A percentile compares a stretch with the other conserved stretches of the same genome.
These are phyloP conservation scores for Aplosporella prunicola DNA, from an alignment of 2,329 filamentous ascomycete species.

Conservation along the genomic window DNA sequence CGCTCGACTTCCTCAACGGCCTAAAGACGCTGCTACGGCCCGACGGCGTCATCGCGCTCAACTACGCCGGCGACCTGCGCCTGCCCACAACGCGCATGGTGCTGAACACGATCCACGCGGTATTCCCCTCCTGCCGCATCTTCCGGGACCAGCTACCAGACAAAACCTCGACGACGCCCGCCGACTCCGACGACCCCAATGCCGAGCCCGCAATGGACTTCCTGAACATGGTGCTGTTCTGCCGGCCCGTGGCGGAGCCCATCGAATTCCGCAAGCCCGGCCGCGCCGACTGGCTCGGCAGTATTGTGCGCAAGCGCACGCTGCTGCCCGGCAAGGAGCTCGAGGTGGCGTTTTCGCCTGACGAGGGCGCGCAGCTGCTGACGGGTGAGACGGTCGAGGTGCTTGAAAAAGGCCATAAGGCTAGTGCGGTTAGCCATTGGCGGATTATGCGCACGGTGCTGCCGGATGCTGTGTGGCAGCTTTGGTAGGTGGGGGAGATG, in stretches of 20 bases:
- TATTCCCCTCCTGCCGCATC: conserved; percentile 84
- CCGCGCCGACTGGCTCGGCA: conserved; percentile 60
- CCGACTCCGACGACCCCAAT: conserved; percentile 23
- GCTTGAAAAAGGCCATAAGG: conserved; percentile 61
- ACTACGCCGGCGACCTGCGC: conserved; percentile 78
- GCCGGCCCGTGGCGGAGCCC: conserved; percentile 51
- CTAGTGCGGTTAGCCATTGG: conserved; percentile 81
- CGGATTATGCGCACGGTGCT: conserved; percentile 78
- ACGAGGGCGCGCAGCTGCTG: conserved; percentile 45
- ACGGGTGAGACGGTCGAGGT: conserved; percentile 53
- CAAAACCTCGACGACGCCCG: conserved; percentile 39
- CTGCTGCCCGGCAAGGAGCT: conserved; percentile 67
- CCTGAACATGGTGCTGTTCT: conserved; percentile 95
- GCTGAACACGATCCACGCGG: conserved; percentile 67
- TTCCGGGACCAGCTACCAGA: conserved; percentile 69
- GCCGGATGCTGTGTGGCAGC: conserved; percentile 72
- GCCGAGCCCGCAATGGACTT: conserved; percentile 56
- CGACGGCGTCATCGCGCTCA: conserved; percentile 82
- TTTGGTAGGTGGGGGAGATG: conserved; percentile 57
- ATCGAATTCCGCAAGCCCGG: conserved; percentile 59
- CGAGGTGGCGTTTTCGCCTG: conserved; percentile 32
- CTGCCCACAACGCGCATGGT: conserved; percentile 69
- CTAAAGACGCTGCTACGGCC: conserved; percentile 63
- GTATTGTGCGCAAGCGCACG: conserved; percentile 58
- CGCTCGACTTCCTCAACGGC: conserved; percentile 67